These are phyloP conservation scores for Neocucurbitaria cava DNA, from an alignment of 2,329 filamentous ascomycete species.

Conservation along the genomic window DNA sequence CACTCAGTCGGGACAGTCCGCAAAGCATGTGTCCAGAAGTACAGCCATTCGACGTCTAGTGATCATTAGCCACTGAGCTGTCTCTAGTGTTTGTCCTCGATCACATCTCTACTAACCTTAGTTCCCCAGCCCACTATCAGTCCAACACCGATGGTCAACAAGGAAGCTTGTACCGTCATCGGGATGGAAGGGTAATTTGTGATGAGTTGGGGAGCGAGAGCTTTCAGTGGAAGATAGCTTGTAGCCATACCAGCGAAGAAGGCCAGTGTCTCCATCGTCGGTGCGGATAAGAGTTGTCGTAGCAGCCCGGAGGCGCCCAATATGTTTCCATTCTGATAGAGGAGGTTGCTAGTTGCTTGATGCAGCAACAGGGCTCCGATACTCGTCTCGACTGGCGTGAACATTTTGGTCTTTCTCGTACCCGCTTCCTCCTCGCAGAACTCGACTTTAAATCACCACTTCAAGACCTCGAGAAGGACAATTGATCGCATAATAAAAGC, in stretches of 20 bases:
- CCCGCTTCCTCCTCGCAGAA: background rate
- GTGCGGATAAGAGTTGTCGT: slow-evolving; percentile 50
- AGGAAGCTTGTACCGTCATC: slow-evolving; percentile 42
- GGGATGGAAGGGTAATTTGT: slow-evolving; percentile 52
- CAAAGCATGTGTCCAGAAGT: slow-evolving; percentile 65
- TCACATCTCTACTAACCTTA: slow-evolving; percentile 49
- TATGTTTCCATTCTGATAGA: slow-evolving; percentile 60
- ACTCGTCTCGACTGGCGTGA: slow-evolving; percentile 60
- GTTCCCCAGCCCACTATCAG: slow-evolving; percentile 60
- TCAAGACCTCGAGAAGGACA: background rate
- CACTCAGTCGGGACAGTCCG: slow-evolving; percentile 58
- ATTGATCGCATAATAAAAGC: background rate
- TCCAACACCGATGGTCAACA: slow-evolving; percentile 52
- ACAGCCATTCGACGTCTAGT: slow-evolving; percentile 53
- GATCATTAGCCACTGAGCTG: slow-evolving; percentile 8
- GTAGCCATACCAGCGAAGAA: slow-evolving; percentile 55
- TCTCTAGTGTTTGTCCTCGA: background rate
- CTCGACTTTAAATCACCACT: background rate
- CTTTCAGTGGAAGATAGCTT: slow-evolving; percentile 52
- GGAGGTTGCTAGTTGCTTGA: slow-evolving; percentile 57
- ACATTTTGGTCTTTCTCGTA: slow-evolving; percentile 49
- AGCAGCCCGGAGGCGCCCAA: slow-evolving; percentile 60
- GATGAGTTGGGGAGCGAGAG: slow-evolving; percentile 54
- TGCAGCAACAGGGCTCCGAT: slow-evolving; percentile 60
- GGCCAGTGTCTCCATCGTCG: slow-evolving; percentile 51